phyloP scores from a whole-genome alignment of 192 early-diverging fungal species.

The Coemansia sp. region DNA sequence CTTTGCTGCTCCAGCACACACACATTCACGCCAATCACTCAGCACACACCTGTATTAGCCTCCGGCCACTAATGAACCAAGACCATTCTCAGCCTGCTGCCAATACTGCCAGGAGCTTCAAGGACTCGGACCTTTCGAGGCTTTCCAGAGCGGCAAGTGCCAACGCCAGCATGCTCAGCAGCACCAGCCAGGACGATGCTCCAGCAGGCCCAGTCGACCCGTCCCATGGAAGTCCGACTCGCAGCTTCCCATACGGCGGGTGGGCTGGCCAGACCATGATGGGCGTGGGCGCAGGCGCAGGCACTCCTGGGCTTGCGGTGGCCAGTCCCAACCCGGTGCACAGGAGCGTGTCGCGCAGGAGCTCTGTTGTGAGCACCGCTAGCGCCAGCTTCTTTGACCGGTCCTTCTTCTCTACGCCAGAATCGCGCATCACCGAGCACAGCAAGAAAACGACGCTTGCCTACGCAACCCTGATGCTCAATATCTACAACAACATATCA shows the following conservation, averaged over 20 bases:
- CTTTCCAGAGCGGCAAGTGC: too few species aligned
- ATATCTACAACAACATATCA: slow-evolving; percentile 49
- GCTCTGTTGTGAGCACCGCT: slow-evolving; percentile 46
- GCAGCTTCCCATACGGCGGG: background rate
- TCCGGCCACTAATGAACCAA: too few species aligned
- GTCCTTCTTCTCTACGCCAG: slow-evolving; percentile 48
- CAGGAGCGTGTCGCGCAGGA: slow-evolving; percentile 36
- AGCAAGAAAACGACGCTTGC: slow-evolving; percentile 39
- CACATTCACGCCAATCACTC: too few species aligned
- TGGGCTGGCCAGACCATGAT: slow-evolving; percentile 5
- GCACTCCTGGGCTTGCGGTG: background rate
- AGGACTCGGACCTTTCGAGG: too few species aligned
- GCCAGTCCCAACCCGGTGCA: slow-evolving; percentile 5
- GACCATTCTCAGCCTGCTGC: too few species aligned
- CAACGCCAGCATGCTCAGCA: too few species aligned
- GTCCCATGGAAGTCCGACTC: background rate
- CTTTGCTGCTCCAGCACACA: too few species aligned
- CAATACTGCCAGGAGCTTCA: too few species aligned
- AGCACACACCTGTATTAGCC: too few species aligned
- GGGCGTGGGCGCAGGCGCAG: background rate
- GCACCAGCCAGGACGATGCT: too few species aligned
- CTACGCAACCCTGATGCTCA: slow-evolving; percentile 47
- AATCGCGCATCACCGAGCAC: slow-evolving; percentile 38
- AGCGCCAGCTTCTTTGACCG: slow-evolving; percentile 51
- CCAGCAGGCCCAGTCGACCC: background rate